Base-by-base conservation (phyloP, 371 early-diverging fungal genomes). In the Thermomucor indicae-seudaticae region DNA sequence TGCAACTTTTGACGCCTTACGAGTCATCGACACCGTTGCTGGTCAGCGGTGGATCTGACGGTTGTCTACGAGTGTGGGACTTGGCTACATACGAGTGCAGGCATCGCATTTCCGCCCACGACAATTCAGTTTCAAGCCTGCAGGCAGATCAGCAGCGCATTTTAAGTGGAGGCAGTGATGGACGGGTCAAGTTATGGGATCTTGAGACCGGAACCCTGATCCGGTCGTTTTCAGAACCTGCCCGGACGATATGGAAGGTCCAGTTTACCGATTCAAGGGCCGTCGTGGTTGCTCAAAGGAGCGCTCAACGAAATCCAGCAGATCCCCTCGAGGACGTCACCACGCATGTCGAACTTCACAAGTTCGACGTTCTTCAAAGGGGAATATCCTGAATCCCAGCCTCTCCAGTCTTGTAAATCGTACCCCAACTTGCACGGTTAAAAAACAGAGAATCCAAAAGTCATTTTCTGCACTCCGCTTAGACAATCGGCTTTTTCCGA, bases 1-100 rank as follows among this genome's bases (percentile, higher is more conserved):
- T 93, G 3, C 88, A 90, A 49, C 68, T 89, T 25, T 78, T 84
- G 0, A 76, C 79, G 6, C 58, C 78, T 20, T 84, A 80, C 16
- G 58, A 51, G 8, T 31, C 45, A 17, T 74, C 81, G 0, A 64
- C 70, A n/a, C 49, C 76, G 40, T 75, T 75, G 16, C 70, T 89
- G 27, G 86, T 90, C 27, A 90, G 82, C 41, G 91, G 88, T 10
- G 84, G 91, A 2, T 90, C 92, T 3, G 97, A 96, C 63, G 84
- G 91, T 0, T 81, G 83, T 29, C 75, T 91, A 27, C 82, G 89
- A 17, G 80, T 97, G 14, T 97, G 97, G 97, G 80, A 81, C 38
- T 80, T 90, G 8, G 72, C 70, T 8, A 80, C 70, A 24, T 72
- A 76, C 44, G 74, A 78, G 28, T 82, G 89, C 31, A 70, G 78